These are phyloP conservation scores for Peniophora sp. DNA, from an alignment of 1,284 basidiomycete species.

Conservation along the genomic window DNA sequence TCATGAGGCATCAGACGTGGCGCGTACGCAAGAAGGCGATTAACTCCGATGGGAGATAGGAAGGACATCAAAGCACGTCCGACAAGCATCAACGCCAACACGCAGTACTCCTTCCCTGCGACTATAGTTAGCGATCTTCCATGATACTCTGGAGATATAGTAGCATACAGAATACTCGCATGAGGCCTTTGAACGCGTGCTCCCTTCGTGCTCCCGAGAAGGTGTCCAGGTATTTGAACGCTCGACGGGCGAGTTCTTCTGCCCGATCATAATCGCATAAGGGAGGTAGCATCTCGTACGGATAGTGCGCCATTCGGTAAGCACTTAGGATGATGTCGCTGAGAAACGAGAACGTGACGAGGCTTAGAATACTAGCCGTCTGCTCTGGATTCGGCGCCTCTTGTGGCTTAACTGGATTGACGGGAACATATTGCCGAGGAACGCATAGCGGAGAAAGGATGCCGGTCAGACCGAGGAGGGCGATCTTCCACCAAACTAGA, in stretches of 20 bases:
- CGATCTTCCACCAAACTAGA: constrained; percentile 22
- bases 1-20: neutral
- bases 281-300: constrained; percentile 26
- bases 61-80: constrained; percentile 20
- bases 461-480: constrained; percentile 29
- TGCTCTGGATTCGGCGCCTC: constrained; percentile 54
- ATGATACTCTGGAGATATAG: neutral
- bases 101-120: constrained; percentile 12
- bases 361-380: constrained; percentile 50
- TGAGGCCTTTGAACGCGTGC: constrained; percentile 21
- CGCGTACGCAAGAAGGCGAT: constrained; percentile 28
- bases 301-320: constrained; percentile 15
- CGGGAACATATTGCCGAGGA: constrained; percentile 34
- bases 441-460: constrained; percentile 34
- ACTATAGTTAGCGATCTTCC: neutral
- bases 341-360: constrained; percentile 51
- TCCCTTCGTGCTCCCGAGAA: constrained; percentile 14
- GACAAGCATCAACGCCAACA: constrained; percentile 10
- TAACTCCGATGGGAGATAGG: constrained; percentile 35
- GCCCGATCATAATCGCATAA: constrained; percentile 38
- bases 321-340: constrained; percentile 22
- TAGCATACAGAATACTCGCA: constrained; percentile 15
- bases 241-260: constrained; percentile 26
- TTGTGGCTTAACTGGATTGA: constrained; percentile 32
- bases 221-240: constrained; percentile 19